phyloP scores from a whole-genome alignment of 2,329 filamentous ascomycete species.

The Davidsoniella virescens region DNA sequence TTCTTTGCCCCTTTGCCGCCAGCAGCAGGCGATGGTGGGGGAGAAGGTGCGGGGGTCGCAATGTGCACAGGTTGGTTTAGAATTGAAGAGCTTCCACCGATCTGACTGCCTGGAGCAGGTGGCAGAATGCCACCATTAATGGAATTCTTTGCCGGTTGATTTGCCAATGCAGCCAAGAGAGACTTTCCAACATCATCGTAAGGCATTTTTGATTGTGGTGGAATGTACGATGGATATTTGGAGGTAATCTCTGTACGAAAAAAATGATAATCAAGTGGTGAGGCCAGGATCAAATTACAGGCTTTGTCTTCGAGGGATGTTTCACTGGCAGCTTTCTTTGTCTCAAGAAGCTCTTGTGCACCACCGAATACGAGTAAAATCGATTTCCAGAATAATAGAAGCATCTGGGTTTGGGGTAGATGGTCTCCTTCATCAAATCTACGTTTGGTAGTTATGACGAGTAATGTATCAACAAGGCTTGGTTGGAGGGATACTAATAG shows the following conservation, averaged over 20 bases:
- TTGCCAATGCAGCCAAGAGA: slow-evolving; percentile 69
- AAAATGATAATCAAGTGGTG: slow-evolving; percentile 85
- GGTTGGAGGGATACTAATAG: slow-evolving; percentile 42
- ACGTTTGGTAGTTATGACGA: slow-evolving; percentile 50
- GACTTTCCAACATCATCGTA: slow-evolving; percentile 84
- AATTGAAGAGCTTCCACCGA: slow-evolving; percentile 52
- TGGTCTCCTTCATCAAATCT: slow-evolving; percentile 55
- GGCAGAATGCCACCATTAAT: slow-evolving; percentile 46
- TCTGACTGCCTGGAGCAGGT: slow-evolving; percentile 35
- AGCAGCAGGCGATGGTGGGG: slow-evolving; percentile 72
- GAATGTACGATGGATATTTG: slow-evolving; percentile 93
- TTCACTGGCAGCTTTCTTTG: slow-evolving; percentile 58
- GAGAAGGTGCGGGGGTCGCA: slow-evolving; percentile 91
- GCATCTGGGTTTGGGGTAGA: slow-evolving; percentile 51
- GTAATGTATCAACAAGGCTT: slow-evolving; percentile 53
- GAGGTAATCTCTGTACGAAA: slow-evolving; percentile 95
- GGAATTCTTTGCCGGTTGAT: slow-evolving; percentile 48
- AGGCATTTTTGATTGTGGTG: slow-evolving; percentile 66
- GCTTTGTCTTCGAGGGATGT: slow-evolving; percentile 41
- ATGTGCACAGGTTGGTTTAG: slow-evolving; percentile 94
- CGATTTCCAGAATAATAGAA: slow-evolving; percentile 83
- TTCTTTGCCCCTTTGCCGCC: slow-evolving; percentile 94
- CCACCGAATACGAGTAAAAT: slow-evolving; percentile 76
- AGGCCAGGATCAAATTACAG: slow-evolving; percentile 75
- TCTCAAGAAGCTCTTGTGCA: slow-evolving; percentile 50